A percentile compares a stretch with the other conserved stretches of the same genome.
phyloP scores from a whole-genome alignment of 2,329 filamentous ascomycete species.

The Colletotrichum phormii region DNA sequence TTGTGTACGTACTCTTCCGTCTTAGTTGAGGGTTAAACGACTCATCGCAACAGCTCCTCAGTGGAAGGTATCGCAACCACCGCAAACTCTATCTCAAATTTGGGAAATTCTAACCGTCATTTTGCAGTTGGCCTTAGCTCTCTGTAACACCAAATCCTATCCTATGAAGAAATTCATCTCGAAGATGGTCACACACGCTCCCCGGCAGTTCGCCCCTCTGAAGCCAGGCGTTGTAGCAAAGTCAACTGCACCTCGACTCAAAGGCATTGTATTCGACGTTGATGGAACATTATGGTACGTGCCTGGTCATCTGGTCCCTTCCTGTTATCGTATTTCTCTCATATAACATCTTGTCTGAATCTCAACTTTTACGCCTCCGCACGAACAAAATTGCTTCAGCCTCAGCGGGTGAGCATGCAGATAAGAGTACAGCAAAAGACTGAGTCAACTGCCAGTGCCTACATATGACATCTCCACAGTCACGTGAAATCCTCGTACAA shows the following conservation, averaged over 20 bases:
- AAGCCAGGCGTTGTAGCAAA: slow-evolving; percentile 48
- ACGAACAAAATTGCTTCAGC: neutral
- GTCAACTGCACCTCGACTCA: slow-evolving; percentile 57
- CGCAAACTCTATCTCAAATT: neutral
- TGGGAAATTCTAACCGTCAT: neutral
- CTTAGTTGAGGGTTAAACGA: slow-evolving; percentile 9
- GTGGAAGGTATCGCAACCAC: neutral
- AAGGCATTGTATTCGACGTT: slow-evolving; percentile 86
- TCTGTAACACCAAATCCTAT: neutral
- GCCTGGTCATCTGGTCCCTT: neutral
- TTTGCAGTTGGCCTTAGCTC: neutral
- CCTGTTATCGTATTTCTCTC: neutral
- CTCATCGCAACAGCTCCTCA: neutral
- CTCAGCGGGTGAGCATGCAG: too few relatives aligned
- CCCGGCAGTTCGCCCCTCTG: slow-evolving; percentile 68
- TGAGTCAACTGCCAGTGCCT: neutral
- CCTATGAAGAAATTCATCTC: slow-evolving; percentile 47
- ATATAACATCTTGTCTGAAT: neutral
- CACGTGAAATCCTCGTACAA: neutral
- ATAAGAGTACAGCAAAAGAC: neutral
- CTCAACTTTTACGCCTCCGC: neutral
- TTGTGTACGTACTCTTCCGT: slow-evolving; percentile 5
- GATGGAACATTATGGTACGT: slow-evolving; percentile 92
- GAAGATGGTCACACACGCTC: slow-evolving; percentile 54
- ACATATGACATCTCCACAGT: too few relatives aligned